A percentile compares a stretch with the other conserved stretches of the same genome.
Evolutionary conservation across 352 stramenopile genomes (phyloP).

Genomic region (Phytophthora chlamydospora): DNA sequence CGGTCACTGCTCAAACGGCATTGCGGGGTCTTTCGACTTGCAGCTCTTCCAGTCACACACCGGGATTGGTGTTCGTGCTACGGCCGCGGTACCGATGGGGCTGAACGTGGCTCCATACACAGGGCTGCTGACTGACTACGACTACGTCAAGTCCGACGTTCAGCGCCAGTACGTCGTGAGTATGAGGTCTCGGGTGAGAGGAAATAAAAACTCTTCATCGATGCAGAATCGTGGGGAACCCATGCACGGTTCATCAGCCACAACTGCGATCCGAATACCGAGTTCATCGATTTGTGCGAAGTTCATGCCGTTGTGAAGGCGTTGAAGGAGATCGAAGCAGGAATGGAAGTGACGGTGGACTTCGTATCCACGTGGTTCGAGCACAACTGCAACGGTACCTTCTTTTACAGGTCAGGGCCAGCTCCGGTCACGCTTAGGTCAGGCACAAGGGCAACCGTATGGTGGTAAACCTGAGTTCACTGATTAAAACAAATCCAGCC

Average conservation of each 20-base stretch:
- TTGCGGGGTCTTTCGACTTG: neutral
- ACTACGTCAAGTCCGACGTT: neutral
- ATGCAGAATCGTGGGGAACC: slow-evolving; percentile 1
- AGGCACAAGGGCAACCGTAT: no score
- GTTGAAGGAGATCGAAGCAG: neutral
- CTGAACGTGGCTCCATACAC: slow-evolving; percentile 3
- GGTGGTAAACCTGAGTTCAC: no score
- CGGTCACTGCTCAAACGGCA: neutral
- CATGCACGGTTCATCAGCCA: neutral
- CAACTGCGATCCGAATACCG: neutral
- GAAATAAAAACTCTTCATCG: slow-evolving; percentile 3
- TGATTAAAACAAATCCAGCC: no score
- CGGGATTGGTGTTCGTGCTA: slow-evolving; percentile 6
- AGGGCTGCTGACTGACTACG: neutral
- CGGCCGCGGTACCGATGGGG: neutral
- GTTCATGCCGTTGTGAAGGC: slow-evolving; percentile 1
- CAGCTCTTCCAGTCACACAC: neutral
- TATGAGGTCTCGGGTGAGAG: neutral
- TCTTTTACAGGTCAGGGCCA: no score
- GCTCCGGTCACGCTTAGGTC: no score
- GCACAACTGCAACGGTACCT: neutral
- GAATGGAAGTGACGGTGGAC: slow-evolving; percentile 1
- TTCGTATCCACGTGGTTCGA: neutral
- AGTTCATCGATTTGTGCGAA: neutral
- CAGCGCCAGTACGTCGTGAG: neutral